Base-by-base conservation (phyloP, 1,284 basidiomycete species). In the Hypsizygus ulmarius region DNA sequence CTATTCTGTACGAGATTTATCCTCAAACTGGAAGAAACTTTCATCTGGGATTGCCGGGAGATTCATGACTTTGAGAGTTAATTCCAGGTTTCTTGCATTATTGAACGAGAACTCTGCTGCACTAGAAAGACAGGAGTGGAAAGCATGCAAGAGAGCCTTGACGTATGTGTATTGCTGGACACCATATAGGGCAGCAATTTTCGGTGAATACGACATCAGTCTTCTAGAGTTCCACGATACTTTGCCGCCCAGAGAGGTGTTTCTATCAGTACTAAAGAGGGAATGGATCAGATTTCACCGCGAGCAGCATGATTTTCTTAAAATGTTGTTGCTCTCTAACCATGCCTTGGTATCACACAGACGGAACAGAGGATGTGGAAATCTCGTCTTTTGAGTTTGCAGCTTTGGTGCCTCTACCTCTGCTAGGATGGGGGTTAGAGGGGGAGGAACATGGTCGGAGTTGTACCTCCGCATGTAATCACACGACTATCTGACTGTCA, bases 41-140 rank as follows among this genome's bases (percentile, higher is more conserved):
- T 43, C n/a, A 25, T 43, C 19, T 43, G 42, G 42, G 42, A 43
- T n/a, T 27, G 42, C 35, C 25, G 42, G 42, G 19, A 19, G 42
- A 3, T 43, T 36, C 33, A 43, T 43, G 42, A 35, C 42, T 3
- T 25, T 36, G 30, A 34, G 42, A 32, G 25, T 43, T 9, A 43
- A 35, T 9, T 27, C 30, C 11, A 35, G 42, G 33, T 43, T 43
- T 10, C 42, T 35, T 18, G 14, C 28, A 5, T 34, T 43, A 12
- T 18, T 43, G 30, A 21, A 43, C 15, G 41, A 43, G 15, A 32
- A 43, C 25, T n/a, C 30, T 18, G 21, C 16, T 28, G 1, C 14
- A 29, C 11, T 43, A 1, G 41, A 43, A 12, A 33, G 30, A 19
- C 16, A 19, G 5, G 32, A 34, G 2, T 34, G 15, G 30, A 19